phyloP scores from a whole-genome alignment of 176 grass and related monocot genomes.

The Oryza rufipogon region DNA sequence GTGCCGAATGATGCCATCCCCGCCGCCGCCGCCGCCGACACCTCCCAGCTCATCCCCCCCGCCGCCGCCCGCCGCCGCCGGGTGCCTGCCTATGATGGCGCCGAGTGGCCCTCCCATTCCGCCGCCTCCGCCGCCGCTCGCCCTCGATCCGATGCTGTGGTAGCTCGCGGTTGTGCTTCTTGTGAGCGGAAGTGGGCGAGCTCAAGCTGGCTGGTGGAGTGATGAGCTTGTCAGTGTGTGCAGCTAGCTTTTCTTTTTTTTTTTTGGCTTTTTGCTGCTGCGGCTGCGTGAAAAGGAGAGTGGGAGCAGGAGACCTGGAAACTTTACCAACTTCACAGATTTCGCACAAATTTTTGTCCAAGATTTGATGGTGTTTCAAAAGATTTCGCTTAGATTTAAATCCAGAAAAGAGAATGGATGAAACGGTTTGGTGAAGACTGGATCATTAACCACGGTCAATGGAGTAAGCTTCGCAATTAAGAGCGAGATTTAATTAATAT shows the following conservation, averaged over 20 bases:
- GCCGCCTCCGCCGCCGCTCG: neutral
- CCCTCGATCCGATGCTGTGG: neutral
- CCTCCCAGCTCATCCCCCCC: slow-evolving; percentile 45
- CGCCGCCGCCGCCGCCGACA: slow-evolving; percentile 1
- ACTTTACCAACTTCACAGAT: neutral
- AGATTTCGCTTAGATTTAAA: too few species aligned
- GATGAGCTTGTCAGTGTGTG: neutral
- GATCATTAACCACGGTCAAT: neutral
- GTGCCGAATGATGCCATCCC: slow-evolving; percentile 65
- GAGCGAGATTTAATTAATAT: neutral
- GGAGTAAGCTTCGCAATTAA: neutral
- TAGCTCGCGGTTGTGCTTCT: too few species aligned
- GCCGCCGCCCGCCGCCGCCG: slow-evolving; percentile 51
- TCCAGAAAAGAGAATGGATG: too few species aligned
- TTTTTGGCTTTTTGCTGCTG: slow-evolving; percentile 7
- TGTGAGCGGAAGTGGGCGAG: neutral
- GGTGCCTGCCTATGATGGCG: slow-evolving; percentile 92
- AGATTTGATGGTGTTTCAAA: neutral
- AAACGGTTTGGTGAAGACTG: too few species aligned
- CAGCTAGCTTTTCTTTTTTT: neutral
- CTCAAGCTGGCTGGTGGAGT: neutral
- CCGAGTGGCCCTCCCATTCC: slow-evolving; percentile 86
- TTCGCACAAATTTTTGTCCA: neutral
- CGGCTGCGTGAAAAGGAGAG: slow-evolving; percentile 4
- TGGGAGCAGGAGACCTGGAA: neutral